phyloP scores from a whole-genome alignment of 2,329 filamentous ascomycete genomes.

The Exophiala spinifera region DNA sequence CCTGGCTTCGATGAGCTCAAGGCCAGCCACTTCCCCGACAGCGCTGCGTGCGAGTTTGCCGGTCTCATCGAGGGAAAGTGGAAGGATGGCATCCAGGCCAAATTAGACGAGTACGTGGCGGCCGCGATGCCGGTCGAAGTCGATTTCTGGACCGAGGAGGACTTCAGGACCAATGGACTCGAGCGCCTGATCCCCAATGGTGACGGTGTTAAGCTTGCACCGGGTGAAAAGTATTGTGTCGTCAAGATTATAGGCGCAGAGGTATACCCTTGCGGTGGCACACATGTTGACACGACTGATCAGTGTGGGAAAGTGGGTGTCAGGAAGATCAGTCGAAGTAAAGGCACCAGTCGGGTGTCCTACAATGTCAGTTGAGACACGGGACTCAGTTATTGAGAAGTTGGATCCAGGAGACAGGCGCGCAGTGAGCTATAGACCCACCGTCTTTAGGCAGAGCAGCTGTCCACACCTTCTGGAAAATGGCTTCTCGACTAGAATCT shows the following conservation, averaged over 20 bases:
- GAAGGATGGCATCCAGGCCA: conserved; percentile 61
- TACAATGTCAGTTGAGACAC: conserved; percentile 36
- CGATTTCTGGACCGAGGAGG: conserved; percentile 65
- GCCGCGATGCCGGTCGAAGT: conserved; percentile 59
- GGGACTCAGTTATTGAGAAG: no score
- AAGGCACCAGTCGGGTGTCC: conserved; percentile 60
- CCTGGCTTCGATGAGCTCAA: conserved; percentile 63
- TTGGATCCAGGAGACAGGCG: no score
- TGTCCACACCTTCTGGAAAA: no score
- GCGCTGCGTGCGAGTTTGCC: conserved; percentile 65
- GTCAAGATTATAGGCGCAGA: conserved; percentile 67
- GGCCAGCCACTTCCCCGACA: conserved; percentile 67
- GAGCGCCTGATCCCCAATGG: conserved; percentile 53
- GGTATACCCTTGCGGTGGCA: conserved; percentile 72
- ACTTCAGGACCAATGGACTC: conserved; percentile 55
- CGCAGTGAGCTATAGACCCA: no score
- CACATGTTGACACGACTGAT: conserved; percentile 63
- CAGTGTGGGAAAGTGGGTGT: conserved; percentile 60
- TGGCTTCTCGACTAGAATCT: neutral
- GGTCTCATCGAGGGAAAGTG: conserved; percentile 64
- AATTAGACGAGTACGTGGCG: conserved; percentile 58
- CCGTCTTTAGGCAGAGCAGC: no score
- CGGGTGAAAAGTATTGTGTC: conserved; percentile 58
- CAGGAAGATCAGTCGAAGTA: conserved; percentile 64
- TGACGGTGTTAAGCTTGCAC: conserved; percentile 42